These are phyloP conservation scores for Pezicula radicicola DNA, from an alignment of 2,329 filamentous ascomycete species.

Conservation along the genomic window DNA sequence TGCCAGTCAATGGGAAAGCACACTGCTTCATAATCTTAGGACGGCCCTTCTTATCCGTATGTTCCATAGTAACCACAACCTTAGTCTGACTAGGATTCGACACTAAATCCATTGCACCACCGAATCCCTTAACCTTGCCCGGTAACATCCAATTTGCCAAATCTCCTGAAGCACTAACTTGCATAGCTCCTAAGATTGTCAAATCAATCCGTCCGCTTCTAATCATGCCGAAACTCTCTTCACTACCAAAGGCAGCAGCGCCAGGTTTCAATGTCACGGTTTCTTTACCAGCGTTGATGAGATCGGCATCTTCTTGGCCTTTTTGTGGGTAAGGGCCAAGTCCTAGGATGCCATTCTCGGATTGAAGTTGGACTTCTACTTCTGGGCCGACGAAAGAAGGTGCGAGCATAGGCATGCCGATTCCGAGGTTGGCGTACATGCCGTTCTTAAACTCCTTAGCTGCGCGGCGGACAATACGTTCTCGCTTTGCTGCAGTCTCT, in stretches of 20 bases:
- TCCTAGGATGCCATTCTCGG: slow-evolving; percentile 77
- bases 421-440: slow-evolving; percentile 91
- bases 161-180: slow-evolving; percentile 60
- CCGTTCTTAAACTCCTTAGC: slow-evolving; percentile 93
- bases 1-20: slow-evolving; percentile 88
- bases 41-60: slow-evolving; percentile 92
- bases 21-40: slow-evolving; percentile 95
- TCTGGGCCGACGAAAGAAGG: slow-evolving; percentile 77
- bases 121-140: slow-evolving; percentile 83
- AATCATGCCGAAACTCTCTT: slow-evolving; percentile 94
- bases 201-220: slow-evolving; percentile 81
- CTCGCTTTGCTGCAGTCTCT: slow-evolving; percentile 59
- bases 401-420: slow-evolving; percentile 91
- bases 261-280: slow-evolving; percentile 82
- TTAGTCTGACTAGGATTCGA: slow-evolving; percentile 82
- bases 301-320: slow-evolving; percentile 78
- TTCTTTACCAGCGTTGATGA: slow-evolving; percentile 93
- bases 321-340: slow-evolving; percentile 70
- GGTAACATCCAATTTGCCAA: slow-evolving; percentile 92
- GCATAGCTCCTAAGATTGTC: slow-evolving; percentile 88
- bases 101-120: slow-evolving; percentile 90
- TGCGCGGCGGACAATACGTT: slow-evolving; percentile 79
- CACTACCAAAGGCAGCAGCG: slow-evolving; percentile 77
- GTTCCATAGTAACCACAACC: slow-evolving; percentile 96
- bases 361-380: slow-evolving; percentile 79